Evolutionary conservation across 192 early-diverging fungal species (phyloP).

Genomic region (Dimargaris cristalligena): DNA sequence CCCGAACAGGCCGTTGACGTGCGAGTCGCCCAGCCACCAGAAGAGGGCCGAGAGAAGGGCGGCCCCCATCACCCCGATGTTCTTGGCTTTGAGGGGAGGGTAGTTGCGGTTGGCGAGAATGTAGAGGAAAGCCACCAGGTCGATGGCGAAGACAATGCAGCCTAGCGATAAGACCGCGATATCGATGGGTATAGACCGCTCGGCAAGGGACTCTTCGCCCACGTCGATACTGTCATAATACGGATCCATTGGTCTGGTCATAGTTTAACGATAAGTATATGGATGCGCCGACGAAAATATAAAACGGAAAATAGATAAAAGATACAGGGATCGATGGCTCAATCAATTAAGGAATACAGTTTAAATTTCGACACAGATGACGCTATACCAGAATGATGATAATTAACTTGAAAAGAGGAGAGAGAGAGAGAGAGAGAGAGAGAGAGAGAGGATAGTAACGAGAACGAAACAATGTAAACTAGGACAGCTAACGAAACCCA

Average conservation of each 20-base stretch:
- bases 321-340: neutral
- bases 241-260: neutral
- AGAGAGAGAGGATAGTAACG: too few species aligned
- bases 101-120: constrained; percentile 26
- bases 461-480: too few species aligned
- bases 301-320: neutral
- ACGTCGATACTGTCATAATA: neutral
- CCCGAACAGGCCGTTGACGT: constrained; percentile 22
- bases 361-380: neutral
- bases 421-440: neutral
- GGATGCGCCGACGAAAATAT: neutral
- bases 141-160: constrained; percentile 11
- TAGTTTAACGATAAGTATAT: neutral
- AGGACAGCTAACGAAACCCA: too few species aligned
- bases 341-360: neutral
- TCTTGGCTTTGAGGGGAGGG: constrained; percentile 31
- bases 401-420: neutral
- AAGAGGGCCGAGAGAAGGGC: constrained; percentile 18
- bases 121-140: constrained; percentile 18
- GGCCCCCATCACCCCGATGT: constrained; percentile 24
- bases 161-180: neutral
- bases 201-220: neutral
- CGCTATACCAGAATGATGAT: neutral
- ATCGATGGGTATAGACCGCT: neutral
- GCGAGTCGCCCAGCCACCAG: constrained; percentile 27